Evolutionary conservation across 2,329 filamentous ascomycete genomes (phyloP), one percentile per base, ranked within the genome.

Genomic region (Aspergillus ruber): DNA sequence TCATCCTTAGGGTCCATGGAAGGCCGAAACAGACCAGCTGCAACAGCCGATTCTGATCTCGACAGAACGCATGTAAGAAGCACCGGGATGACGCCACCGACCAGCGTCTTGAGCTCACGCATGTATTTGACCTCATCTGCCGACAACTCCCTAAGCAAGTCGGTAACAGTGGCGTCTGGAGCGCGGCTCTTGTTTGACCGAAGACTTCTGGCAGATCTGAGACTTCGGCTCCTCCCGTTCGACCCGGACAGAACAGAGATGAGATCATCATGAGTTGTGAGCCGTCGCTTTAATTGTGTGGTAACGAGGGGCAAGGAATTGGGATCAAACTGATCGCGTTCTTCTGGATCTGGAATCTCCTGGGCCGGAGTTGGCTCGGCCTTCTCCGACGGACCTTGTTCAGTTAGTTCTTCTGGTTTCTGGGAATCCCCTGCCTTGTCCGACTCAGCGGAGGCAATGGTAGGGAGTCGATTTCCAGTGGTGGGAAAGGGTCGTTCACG

Each of bases 71-170:
- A 88, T 8, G 85, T 88, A 44, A 98, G 73, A 2, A 98, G 78
- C 2, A 97, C 91, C 0, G 93, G 93, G 47, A 98, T 88, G 18
- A 98, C 91, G 47, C 93, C 93, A 58, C 95, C 90, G 6, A 97
- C 90, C 27, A 98, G 72, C 0, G 93, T 96, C 62, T 90, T 89
- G 27, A 98, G 77, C 68, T 98, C 93, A 46, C 90, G 81, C 69
- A 86, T 85, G 63, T 97, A 98, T 56, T 93, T 86, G 40, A 80
- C 74, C 67, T 98, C 93, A 57, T 97, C 93, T 4, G 85, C 80
- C 9, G 81, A 76, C 53, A 98, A 83, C 61, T 95, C 90, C 45
- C 79, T 77, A 65, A 97, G 78, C 17, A 97, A 73, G 53, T 91
- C 89, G 18, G 81, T 76, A 9, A 89, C 76, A 1, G 85, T 90